Conservation (phyloP, 148 eudicot genomes). For the Nyssa sinensis region DNA sequence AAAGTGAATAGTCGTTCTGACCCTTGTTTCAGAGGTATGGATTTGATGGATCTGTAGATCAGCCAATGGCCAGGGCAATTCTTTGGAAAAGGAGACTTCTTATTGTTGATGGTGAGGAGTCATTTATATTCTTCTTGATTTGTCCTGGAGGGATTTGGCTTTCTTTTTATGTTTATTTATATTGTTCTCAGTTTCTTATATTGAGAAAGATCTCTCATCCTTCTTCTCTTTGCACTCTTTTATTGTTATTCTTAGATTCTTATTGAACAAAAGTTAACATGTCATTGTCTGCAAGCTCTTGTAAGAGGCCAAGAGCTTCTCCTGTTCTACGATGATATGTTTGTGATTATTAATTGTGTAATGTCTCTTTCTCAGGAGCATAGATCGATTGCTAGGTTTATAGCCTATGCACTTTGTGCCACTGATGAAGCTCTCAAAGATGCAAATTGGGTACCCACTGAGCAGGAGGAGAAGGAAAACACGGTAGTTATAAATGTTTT, state of each 20-base stretch:
- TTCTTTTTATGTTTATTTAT: no score
- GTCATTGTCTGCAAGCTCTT: not conserved
- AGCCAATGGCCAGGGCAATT: no score
- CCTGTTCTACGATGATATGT: not conserved
- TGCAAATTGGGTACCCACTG: constrained; percentile 75
- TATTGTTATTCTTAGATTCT: not conserved
- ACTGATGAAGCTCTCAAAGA: constrained; percentile 94
- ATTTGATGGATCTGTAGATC: no score
- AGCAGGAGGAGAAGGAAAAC: constrained; percentile 67
- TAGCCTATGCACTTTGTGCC: constrained; percentile 93
- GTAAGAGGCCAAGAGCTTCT: not conserved
- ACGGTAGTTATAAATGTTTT: constrained; percentile 48
- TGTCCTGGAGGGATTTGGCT: not conserved
- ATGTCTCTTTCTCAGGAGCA: constrained; percentile 53
- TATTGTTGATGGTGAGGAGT: not conserved
- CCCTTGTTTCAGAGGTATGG: no score
- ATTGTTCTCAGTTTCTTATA: not conserved
- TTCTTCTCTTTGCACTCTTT: not conserved
- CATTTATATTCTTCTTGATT: not conserved
- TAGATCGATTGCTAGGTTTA: constrained; percentile 80
- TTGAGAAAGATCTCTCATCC: not conserved
- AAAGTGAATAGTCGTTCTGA: no score
- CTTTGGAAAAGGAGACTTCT: not conserved
- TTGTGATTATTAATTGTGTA: not conserved
- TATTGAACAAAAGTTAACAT: no score